These are phyloP conservation scores for Pyricularia sp. DNA, from an alignment of 2,329 filamentous ascomycete genomes.

Conservation along the genomic window DNA sequence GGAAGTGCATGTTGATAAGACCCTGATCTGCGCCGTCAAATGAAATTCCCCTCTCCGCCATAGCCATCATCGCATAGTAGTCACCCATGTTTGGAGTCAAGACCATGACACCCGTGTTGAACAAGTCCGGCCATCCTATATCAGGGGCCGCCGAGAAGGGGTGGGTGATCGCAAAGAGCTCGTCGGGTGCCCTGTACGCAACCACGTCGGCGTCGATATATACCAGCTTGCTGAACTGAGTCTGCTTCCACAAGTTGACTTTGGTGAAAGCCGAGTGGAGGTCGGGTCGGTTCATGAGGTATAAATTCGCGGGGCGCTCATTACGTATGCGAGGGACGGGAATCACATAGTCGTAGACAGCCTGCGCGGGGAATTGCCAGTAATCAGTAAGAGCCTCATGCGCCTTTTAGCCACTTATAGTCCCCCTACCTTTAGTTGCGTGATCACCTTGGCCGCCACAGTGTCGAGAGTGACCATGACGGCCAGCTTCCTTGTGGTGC, in stretches of 20 bases:
- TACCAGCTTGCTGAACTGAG: slow-evolving; percentile 83
- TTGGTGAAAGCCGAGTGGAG: slow-evolving; percentile 93
- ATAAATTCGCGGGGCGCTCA: slow-evolving; percentile 68
- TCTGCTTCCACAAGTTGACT: slow-evolving; percentile 86
- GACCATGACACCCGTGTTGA: slow-evolving; percentile 97
- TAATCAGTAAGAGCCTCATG: not conserved
- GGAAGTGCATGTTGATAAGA: slow-evolving; percentile 88
- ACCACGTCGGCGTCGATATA: slow-evolving; percentile 94
- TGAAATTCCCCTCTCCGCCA: slow-evolving; percentile 80
- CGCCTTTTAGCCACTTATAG: slow-evolving; percentile 2
- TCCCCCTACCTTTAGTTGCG: slow-evolving; percentile 61
- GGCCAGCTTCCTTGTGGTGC: slow-evolving; percentile 76
- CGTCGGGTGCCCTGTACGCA: slow-evolving; percentile 82
- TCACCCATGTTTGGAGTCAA: slow-evolving; percentile 78
- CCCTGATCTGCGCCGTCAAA: slow-evolving; percentile 98
- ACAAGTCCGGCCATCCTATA: slow-evolving; percentile 95
- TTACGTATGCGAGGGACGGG: slow-evolving; percentile 75
- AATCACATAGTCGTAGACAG: slow-evolving; percentile 80
- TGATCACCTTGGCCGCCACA: slow-evolving; percentile 64
- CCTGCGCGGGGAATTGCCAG: slow-evolving; percentile 31
- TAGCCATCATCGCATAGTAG: slow-evolving; percentile 73
- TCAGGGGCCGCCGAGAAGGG: slow-evolving; percentile 72
- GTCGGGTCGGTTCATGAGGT: slow-evolving; percentile 85
- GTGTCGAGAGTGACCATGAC: slow-evolving; percentile 75
- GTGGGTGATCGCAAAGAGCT: slow-evolving; percentile 65